A percentile compares a stretch with the other conserved stretches of the same genome.
These are phyloP conservation scores for Tolypocladium endophyticum DNA, from an alignment of 2,329 filamentous ascomycete genomes.

Conservation along the genomic window DNA sequence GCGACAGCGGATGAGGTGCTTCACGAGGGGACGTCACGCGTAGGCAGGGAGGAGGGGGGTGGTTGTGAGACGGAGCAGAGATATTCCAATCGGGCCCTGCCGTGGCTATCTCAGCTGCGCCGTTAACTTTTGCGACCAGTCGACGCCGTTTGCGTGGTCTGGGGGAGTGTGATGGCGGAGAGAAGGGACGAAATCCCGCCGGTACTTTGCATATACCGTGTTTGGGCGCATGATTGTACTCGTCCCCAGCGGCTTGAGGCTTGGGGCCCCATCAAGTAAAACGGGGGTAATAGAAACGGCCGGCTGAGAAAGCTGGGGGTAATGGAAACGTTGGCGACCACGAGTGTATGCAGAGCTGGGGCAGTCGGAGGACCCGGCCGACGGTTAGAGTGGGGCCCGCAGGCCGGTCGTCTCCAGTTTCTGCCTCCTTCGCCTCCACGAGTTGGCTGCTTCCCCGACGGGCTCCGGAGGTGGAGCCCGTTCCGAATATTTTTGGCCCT, in stretches of 20 bases:
- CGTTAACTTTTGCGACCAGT: neutral
- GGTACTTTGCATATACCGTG: neutral
- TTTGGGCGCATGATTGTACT: neutral
- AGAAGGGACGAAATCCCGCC: neutral
- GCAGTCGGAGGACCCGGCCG: constrained; percentile 1
- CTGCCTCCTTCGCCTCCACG: neutral
- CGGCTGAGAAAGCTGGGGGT: constrained; percentile 22
- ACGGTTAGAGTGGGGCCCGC: neutral
- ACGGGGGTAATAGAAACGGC: constrained; percentile 24
- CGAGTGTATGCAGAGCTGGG: neutral
- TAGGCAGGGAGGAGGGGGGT: neutral
- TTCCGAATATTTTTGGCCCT: neutral
- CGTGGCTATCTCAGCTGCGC: neutral
- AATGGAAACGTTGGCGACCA: constrained; percentile 17
- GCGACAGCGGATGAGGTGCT: neutral
- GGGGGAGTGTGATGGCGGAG: neutral
- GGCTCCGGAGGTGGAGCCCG: constrained; percentile 2
- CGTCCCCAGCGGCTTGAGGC: neutral
- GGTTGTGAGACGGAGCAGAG: neutral
- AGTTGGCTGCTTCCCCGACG: neutral
- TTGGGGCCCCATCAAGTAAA: constrained; percentile 21
- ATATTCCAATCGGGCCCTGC: neutral
- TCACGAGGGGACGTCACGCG: neutral
- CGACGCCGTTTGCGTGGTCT: neutral
- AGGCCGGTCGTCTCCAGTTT: neutral